Percentiles rank a stretch among this genome's conserved stretches.
Conservation (phyloP, 2,329 filamentous ascomycete species). For the Aspergillus sp. region DNA sequence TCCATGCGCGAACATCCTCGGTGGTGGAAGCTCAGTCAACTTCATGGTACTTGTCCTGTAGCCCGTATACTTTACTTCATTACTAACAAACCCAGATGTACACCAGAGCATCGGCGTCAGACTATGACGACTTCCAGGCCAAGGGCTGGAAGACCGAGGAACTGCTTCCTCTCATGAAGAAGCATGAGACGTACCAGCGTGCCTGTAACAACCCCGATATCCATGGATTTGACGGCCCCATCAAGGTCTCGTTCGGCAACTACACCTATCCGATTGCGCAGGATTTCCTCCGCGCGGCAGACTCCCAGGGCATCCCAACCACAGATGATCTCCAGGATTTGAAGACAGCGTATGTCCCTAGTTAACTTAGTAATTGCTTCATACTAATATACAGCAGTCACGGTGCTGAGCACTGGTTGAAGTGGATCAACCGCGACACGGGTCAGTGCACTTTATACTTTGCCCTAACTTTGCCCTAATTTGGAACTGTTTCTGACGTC, state of each 20-base stretch:
- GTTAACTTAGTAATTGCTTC: fast-evolving
- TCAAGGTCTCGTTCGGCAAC: conserved; percentile 80
- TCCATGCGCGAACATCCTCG: conserved; percentile 71
- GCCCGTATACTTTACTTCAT: not conserved
- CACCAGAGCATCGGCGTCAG: conserved; percentile 68
- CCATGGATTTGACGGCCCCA: conserved; percentile 76
- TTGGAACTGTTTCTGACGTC: conserved; percentile 2
- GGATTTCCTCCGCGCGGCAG: conserved; percentile 71
- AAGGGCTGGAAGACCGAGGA: conserved; percentile 79
- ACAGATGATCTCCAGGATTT: conserved; percentile 78
- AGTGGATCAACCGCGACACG: conserved; percentile 72
- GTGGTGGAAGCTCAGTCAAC: conserved; percentile 73
- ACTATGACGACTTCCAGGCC: conserved; percentile 77
- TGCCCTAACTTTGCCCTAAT: too few species aligned
- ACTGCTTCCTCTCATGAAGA: conserved; percentile 73
- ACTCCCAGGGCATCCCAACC: conserved; percentile 71
- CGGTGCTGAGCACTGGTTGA: conserved; percentile 79
- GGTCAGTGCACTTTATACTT: conserved; percentile 37
- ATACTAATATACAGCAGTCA: conserved; percentile 37
- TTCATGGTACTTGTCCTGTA: conserved; percentile 59
- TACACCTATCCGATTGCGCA: conserved; percentile 81
- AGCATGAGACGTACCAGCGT: conserved; percentile 76
- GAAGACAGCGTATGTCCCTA: conserved; percentile 35
- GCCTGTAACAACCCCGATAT: conserved; percentile 61
- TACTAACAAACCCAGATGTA: conserved; percentile 58